Conservation (phyloP, 2,329 filamentous ascomycete species). For the Scytalidium sp. region DNA sequence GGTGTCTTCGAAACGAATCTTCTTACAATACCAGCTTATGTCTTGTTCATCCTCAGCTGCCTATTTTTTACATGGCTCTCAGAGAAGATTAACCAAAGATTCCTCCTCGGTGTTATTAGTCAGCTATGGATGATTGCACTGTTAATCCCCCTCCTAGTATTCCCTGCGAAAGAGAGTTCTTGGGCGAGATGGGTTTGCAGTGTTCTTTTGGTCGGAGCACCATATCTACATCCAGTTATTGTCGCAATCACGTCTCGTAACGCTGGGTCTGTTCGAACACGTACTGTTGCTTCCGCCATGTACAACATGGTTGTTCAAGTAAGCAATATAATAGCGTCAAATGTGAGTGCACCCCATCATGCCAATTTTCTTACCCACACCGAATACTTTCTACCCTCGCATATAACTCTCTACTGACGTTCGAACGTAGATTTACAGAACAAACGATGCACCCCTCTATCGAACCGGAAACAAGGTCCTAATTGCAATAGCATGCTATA, state of each 20-base stretch:
- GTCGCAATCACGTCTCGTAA: conserved; percentile 34
- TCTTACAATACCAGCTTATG: conserved; percentile 38
- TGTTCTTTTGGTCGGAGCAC: too few species aligned
- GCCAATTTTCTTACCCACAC: not conserved
- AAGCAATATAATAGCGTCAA: conserved; percentile 31
- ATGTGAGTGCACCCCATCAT: too few species aligned
- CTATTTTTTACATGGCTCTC: conserved; percentile 44
- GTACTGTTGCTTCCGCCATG: conserved; percentile 56
- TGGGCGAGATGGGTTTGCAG: too few species aligned
- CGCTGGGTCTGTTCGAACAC: conserved; percentile 47
- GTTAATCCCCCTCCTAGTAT: conserved; percentile 26
- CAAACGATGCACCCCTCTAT: conserved; percentile 48
- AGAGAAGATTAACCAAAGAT: conserved; percentile 33
- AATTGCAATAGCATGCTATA: conserved; percentile 42
- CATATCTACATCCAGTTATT: too few species aligned
- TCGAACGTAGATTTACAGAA: conserved; percentile 44
- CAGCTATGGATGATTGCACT: conserved; percentile 37
- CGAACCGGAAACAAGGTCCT: conserved; percentile 50
- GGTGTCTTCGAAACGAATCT: conserved; percentile 39
- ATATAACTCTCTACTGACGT: too few species aligned
- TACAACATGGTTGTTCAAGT: conserved; percentile 54
- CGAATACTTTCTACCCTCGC: too few species aligned
- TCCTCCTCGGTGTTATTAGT: conserved; percentile 28
- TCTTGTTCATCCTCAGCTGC: conserved; percentile 34
- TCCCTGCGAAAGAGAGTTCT: conserved; percentile 13